phyloP scores from a whole-genome alignment of 169 alveolate genomes.

The Cryptosporidium meleagridis region DNA sequence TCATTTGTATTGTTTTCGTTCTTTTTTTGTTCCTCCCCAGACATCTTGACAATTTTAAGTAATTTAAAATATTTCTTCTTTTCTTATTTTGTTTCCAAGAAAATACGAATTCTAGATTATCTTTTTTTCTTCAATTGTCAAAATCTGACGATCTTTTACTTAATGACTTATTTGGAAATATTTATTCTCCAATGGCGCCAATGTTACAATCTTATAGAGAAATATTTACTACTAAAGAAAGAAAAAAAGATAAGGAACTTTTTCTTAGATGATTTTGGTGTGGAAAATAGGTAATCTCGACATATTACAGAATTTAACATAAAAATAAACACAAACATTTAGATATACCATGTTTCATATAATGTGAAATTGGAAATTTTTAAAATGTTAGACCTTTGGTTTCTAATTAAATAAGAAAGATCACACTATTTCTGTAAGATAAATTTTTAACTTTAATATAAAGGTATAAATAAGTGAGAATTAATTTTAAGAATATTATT shows the following conservation, averaged over 20 bases:
- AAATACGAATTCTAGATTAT: not conserved
- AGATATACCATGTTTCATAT: not conserved
- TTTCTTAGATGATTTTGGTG: not conserved
- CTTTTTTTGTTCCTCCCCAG: constrained; percentile 15
- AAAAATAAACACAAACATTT: too few species aligned
- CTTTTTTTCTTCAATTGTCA: not conserved
- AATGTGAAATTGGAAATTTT: not conserved
- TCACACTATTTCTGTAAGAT: not conserved
- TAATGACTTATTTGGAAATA: not conserved
- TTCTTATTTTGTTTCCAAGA: not conserved
- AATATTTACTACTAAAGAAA: not conserved
- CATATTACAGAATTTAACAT: not conserved
- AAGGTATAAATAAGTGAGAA: too few species aligned
- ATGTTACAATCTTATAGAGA: not conserved
- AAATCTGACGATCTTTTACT: not conserved
- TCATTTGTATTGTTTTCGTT: constrained; percentile 3
- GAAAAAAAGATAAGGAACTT: too few species aligned
- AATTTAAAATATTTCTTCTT: not conserved
- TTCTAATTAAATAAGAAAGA: too few species aligned
- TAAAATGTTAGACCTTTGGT: not conserved
- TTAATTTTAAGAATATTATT: too few species aligned
- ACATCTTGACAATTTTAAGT: constrained; percentile 17
- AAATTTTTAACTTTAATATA: not conserved
- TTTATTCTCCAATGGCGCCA: not conserved
- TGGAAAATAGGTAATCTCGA: not conserved